Conservation (phyloP, 1,284 basidiomycete genomes). For the Tilletia walkeri region DNA sequence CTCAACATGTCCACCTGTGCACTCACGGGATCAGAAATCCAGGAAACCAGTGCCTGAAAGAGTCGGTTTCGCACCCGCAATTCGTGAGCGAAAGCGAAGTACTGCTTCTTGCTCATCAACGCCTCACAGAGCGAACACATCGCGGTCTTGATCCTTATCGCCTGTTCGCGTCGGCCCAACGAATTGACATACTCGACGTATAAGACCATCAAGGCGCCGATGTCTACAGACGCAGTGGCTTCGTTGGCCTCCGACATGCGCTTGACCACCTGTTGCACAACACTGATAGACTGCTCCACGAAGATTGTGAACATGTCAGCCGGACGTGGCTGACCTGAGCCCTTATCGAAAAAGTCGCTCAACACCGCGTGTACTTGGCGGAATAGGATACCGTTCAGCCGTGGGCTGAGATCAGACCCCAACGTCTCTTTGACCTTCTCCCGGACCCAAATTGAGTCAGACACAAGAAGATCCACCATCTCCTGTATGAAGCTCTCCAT, state of each 20-base stretch:
- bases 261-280: constrained; percentile 41
- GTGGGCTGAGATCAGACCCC: constrained; percentile 39
- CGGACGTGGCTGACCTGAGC: constrained; percentile 42
- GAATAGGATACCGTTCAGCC: constrained; percentile 45
- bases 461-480: constrained; percentile 52
- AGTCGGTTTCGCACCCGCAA: constrained; percentile 48
- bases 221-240: constrained; percentile 40
- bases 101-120: constrained; percentile 45
- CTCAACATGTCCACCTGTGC: too few species aligned
- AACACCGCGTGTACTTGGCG: constrained; percentile 47
- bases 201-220: constrained; percentile 49
- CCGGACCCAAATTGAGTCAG: constrained; percentile 50
- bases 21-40: constrained; percentile 42
- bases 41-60: constrained; percentile 47
- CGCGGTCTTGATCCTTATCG: constrained; percentile 46
- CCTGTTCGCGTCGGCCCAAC: constrained; percentile 42
- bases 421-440: constrained; percentile 53
- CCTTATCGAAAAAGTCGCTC: constrained; percentile 51
- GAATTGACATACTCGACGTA: constrained; percentile 51
- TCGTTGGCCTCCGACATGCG: constrained; percentile 32
- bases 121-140: constrained; percentile 49
- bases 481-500: constrained; percentile 47
- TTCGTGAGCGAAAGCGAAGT: constrained; percentile 46
- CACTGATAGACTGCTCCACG: constrained; percentile 50
- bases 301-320: constrained; percentile 50